These are phyloP conservation scores for Cladophialophora psammophila DNA, from an alignment of 2,329 filamentous ascomycete species.

Conservation along the genomic window DNA sequence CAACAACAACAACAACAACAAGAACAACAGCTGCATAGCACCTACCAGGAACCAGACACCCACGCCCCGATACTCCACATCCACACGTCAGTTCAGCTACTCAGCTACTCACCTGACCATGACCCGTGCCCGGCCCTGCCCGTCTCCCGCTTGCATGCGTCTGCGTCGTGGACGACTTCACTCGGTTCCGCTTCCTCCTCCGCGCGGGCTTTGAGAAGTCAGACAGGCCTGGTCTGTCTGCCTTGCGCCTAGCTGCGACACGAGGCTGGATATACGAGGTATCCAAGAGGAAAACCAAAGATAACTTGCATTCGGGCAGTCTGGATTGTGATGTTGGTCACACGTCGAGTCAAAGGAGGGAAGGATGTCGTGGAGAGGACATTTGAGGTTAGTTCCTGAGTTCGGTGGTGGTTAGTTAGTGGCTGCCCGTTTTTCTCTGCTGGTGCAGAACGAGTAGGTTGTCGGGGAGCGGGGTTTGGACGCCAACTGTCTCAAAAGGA, in stretches of 20 bases:
- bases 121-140: not conserved
- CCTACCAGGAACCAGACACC: not conserved
- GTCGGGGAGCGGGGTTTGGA: slow-evolving; percentile 1
- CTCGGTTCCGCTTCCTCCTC: slow-evolving; percentile 11
- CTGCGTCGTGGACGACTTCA: not conserved
- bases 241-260: slow-evolving; percentile 8
- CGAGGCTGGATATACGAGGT: slow-evolving; percentile 2
- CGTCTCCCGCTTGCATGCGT: too few species aligned
- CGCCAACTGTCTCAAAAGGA: not conserved
- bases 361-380: not conserved
- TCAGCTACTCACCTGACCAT: not conserved
- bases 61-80: not conserved
- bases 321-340: slow-evolving; percentile 14
- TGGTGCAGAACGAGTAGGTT: not conserved
- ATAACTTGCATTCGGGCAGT: slow-evolving; percentile 8
- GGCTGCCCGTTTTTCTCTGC: not conserved
- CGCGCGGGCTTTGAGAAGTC: slow-evolving; percentile 2
- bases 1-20: not conserved
- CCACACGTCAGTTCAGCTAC: not conserved
- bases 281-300: not conserved
- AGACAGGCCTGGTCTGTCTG: too few species aligned
- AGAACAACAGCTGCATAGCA: not conserved
- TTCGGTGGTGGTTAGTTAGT: not conserved
- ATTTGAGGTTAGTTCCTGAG: not conserved
- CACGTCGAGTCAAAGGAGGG: slow-evolving; percentile 2